Percentiles rank a stretch among this genome's conserved stretches.
phyloP scores from a whole-genome alignment of 2,329 filamentous ascomycete species.

The Penicillium sp. region DNA sequence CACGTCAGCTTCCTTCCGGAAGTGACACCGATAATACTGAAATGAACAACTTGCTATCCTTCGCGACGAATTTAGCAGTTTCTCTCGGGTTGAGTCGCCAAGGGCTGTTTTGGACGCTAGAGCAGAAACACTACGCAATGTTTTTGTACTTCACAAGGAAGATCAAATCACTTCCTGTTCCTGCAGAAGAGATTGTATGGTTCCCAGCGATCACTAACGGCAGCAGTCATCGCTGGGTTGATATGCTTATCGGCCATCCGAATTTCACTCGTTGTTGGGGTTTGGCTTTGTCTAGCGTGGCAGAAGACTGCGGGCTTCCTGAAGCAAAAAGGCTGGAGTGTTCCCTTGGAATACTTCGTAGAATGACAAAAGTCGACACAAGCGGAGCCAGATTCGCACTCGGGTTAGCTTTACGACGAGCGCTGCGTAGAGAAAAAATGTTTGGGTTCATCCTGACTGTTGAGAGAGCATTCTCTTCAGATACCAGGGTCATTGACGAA shows the following conservation, averaged over 20 bases:
- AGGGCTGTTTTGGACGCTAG: background rate
- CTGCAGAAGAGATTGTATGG: background rate
- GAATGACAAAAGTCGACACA: background rate
- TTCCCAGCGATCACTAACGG: background rate
- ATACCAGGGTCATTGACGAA: background rate
- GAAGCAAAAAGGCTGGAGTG: background rate
- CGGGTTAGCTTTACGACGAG: background rate
- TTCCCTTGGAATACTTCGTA: background rate
- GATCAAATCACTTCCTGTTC: background rate
- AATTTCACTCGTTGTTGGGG: background rate
- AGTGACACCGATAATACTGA: no score
- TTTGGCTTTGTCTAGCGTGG: background rate
- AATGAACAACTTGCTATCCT: no score
- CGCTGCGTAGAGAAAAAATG: background rate
- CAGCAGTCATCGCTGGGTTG: background rate
- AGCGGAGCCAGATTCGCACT: background rate
- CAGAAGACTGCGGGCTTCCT: background rate
- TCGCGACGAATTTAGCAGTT: no score
- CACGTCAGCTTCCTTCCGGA: background rate
- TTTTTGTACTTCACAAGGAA: background rate
- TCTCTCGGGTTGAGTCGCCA: background rate
- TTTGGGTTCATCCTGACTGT: background rate
- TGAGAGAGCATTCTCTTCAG: background rate
- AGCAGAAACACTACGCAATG: background rate
- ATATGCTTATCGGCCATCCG: background rate